Conservation (phyloP, 208 protist genomes). For the Crithidia expoeki region DNA sequence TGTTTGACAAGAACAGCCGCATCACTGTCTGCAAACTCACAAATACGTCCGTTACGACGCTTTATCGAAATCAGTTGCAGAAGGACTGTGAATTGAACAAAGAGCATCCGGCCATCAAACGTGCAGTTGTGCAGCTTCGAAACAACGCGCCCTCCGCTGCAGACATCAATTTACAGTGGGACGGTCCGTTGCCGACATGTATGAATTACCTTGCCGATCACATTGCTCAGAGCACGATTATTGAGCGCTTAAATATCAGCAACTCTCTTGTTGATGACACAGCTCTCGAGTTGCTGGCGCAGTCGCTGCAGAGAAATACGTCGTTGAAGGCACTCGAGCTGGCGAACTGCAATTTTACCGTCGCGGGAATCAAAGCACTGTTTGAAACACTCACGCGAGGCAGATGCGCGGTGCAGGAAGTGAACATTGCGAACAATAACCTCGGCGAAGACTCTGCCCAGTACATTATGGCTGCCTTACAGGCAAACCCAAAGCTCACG, state of each 20-base stretch:
- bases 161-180: constrained; percentile 85
- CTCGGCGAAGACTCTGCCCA: constrained; percentile 61
- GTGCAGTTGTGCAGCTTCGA: constrained; percentile 56
- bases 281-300: constrained; percentile 59
- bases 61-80: constrained; percentile 39
- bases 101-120: constrained; percentile 70
- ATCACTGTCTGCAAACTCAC: constrained; percentile 62
- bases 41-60: constrained; percentile 62
- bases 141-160: constrained; percentile 47
- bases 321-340: constrained; percentile 78
- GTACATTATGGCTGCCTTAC: constrained; percentile 60
- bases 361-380: constrained; percentile 57
- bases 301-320: constrained; percentile 63
- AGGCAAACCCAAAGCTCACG: constrained; percentile 64
- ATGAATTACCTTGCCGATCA: constrained; percentile 65
- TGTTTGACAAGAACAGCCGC: constrained; percentile 69
- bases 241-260: constrained; percentile 81
- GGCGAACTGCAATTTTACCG: constrained; percentile 86
- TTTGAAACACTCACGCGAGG: constrained; percentile 59
- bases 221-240: constrained; percentile 54
- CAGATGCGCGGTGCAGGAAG: constrained; percentile 52
- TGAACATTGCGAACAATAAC: constrained; percentile 89
- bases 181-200: constrained; percentile 50
- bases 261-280: constrained; percentile 72
- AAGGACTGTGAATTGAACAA: constrained; percentile 81